Percentiles rank a stretch among this genome's conserved stretches.
phyloP scores from a whole-genome alignment of 2,329 filamentous ascomycete species.

The Verruconis gallopava region DNA sequence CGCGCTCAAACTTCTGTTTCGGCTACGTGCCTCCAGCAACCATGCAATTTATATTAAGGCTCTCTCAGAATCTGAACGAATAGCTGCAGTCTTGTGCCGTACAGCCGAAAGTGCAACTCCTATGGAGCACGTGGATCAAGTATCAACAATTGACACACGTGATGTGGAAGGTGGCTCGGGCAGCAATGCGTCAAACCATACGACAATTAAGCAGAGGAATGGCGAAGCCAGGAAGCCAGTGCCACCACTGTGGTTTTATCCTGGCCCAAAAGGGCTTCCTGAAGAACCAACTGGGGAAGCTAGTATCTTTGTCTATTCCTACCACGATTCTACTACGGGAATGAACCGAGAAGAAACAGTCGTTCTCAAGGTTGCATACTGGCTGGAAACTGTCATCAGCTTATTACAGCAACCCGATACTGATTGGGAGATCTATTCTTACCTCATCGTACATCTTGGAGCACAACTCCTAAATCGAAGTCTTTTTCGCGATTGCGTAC shows the following conservation, averaged over 20 bases:
- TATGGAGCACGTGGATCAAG: slow-evolving; percentile 30
- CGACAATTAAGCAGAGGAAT: slow-evolving; percentile 4
- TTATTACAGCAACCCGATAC: slow-evolving; percentile 55
- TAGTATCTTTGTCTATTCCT: slow-evolving; percentile 39
- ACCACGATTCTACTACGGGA: slow-evolving; percentile 26
- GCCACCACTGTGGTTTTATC: slow-evolving; percentile 42
- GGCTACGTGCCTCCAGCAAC: slow-evolving; percentile 70
- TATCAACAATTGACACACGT: slow-evolving; percentile 8
- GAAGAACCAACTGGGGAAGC: slow-evolving; percentile 37
- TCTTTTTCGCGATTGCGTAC: slow-evolving; percentile 61
- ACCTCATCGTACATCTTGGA: slow-evolving; percentile 71
- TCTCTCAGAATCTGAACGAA: slow-evolving; percentile 56
- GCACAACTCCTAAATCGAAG: slow-evolving; percentile 84
- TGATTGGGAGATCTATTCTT: slow-evolving; percentile 90
- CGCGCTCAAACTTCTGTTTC: slow-evolving; percentile 45
- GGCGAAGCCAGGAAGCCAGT: slow-evolving; percentile 8
- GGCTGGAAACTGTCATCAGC: slow-evolving; percentile 66
- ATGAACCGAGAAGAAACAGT: slow-evolving; percentile 25
- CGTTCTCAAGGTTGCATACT: slow-evolving; percentile 40
- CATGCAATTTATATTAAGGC: slow-evolving; percentile 61
- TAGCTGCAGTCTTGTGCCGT: slow-evolving; percentile 61
- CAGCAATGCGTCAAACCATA: neutral
- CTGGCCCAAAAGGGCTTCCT: slow-evolving; percentile 39
- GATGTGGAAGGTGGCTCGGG: neutral
- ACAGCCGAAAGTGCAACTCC: slow-evolving; percentile 39